Conservation (phyloP, 371 early-diverging fungal genomes). For the Actinomortierella wolfii region DNA sequence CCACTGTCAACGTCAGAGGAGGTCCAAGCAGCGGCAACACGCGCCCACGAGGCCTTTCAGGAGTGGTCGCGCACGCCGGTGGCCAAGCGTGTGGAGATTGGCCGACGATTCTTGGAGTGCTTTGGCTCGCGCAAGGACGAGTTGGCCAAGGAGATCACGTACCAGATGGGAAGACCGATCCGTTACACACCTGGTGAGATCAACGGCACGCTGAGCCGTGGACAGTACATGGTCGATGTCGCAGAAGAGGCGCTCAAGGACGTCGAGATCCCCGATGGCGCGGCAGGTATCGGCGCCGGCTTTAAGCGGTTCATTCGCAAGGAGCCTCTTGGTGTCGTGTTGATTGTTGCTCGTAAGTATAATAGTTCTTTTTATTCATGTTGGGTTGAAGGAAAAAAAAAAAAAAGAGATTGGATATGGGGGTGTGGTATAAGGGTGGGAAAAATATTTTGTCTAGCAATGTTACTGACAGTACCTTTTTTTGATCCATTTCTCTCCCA, state of each 20-base stretch:
- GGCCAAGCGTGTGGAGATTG: slow-evolving; percentile 57
- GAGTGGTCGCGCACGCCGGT: slow-evolving; percentile 61
- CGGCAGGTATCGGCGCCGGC: slow-evolving; percentile 42
- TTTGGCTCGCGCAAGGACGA: slow-evolving; percentile 66
- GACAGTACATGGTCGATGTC: slow-evolving; percentile 74
- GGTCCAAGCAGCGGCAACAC: slow-evolving; percentile 51
- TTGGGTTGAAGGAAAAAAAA: slow-evolving; percentile 2
- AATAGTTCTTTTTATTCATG: neutral
- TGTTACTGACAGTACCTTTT: too few relatives aligned
- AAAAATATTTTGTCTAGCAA: too few relatives aligned
- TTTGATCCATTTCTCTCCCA: neutral
- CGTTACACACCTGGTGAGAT: slow-evolving; percentile 76
- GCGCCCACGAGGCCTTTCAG: slow-evolving; percentile 52
- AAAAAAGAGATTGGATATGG: too few relatives aligned
- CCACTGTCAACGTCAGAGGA: slow-evolving; percentile 47
- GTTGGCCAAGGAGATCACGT: slow-evolving; percentile 64
- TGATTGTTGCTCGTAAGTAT: slow-evolving; percentile 42
- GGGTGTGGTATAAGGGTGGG: too few relatives aligned
- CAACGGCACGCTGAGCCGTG: slow-evolving; percentile 73
- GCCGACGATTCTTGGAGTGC: slow-evolving; percentile 58
- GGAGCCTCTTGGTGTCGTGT: slow-evolving; percentile 70
- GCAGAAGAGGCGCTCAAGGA: slow-evolving; percentile 69
- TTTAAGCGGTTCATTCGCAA: slow-evolving; percentile 71
- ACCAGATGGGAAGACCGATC: slow-evolving; percentile 80
- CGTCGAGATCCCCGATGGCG: slow-evolving; percentile 48